Evolutionary conservation across 2,329 filamentous ascomycete genomes (phyloP).

Genomic region (Ascomycota sp.): DNA sequence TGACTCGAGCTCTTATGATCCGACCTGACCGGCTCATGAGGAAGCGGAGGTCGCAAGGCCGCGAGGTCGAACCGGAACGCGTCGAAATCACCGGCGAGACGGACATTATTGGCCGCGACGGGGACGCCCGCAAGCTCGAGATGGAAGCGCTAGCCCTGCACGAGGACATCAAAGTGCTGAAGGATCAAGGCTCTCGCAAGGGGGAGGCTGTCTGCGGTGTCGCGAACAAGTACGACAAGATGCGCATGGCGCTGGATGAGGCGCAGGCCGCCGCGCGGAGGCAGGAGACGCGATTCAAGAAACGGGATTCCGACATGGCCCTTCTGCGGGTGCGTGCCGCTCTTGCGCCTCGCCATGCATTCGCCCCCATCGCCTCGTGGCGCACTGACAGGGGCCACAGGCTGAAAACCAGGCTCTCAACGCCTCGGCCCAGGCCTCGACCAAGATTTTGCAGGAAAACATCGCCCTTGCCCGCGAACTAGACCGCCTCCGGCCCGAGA

Average conservation of each 20-base stretch:
- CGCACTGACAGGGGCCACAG: slow-evolving; percentile 17
- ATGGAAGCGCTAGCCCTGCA: no score
- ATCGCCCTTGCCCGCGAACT: slow-evolving; percentile 29
- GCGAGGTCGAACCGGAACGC: no score
- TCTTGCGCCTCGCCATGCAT: no score
- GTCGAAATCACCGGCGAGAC: no score
- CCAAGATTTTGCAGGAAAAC: slow-evolving; percentile 41
- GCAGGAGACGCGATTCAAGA: slow-evolving; percentile 25
- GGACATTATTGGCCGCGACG: no score
- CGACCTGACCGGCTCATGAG: no score
- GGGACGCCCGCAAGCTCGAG: no score
- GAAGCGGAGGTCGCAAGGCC: no score
- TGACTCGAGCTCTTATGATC: no score
- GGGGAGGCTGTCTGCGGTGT: slow-evolving; percentile 5
- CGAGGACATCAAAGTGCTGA: no score
- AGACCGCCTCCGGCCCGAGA: slow-evolving; percentile 28
- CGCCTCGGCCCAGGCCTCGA: slow-evolving; percentile 42
- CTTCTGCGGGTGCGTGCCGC: slow-evolving; percentile 20
- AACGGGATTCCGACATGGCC: slow-evolving; percentile 25
- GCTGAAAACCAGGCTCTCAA: slow-evolving; percentile 49
- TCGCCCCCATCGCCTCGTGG: no score
- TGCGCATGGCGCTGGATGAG: slow-evolving; percentile 20
- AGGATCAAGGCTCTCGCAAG: no score
- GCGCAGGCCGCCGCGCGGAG: slow-evolving; percentile 18
- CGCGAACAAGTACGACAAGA: slow-evolving; percentile 16